Conservation (phyloP, 306 rosid genomes). For the Acmispon strigosus region DNA sequence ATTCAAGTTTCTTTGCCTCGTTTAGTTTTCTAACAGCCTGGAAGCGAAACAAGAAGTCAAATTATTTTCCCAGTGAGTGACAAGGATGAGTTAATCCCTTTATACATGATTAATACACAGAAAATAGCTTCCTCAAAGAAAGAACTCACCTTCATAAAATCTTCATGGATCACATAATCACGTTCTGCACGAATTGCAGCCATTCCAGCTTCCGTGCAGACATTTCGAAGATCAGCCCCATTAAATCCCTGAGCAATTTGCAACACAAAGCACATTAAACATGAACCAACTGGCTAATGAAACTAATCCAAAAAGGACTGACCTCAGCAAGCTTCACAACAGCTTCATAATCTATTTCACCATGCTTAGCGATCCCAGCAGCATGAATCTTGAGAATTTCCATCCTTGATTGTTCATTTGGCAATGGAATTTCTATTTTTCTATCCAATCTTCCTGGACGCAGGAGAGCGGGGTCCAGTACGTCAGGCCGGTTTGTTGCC, state of each 20-base stretch:
- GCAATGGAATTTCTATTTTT: constrained; percentile 19
- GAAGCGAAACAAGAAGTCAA: too few species aligned
- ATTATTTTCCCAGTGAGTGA: too few species aligned
- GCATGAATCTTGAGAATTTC: constrained; percentile 22
- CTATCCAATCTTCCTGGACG: constrained; percentile 18
- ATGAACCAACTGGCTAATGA: too few species aligned
- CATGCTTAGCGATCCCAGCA: constrained; percentile 6
- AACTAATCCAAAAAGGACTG: too few species aligned
- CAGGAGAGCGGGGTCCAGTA: constrained; percentile 25
- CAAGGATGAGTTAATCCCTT: too few species aligned
- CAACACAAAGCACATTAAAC: too few species aligned
- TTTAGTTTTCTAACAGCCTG: constrained; percentile 66
- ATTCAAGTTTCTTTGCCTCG: constrained; percentile 75
- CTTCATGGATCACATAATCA: constrained; percentile 17
- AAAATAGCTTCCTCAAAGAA: not conserved
- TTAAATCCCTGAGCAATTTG: constrained; percentile 6
- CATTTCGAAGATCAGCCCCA: constrained; percentile 29
- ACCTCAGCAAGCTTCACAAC: constrained; percentile 18
- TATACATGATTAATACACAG: too few species aligned
- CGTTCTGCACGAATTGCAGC: constrained; percentile 12
- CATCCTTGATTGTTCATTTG: constrained; percentile 19
- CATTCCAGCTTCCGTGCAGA: constrained; percentile 28
- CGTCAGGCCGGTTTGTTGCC: constrained; percentile 25
- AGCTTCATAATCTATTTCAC: constrained; percentile 23
- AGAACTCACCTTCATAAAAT: constrained; percentile 19